Percentiles rank a stretch among this genome's conserved stretches.
These are phyloP conservation scores for Myriangium duriaei DNA, from an alignment of 2,329 filamentous ascomycete genomes.

Conservation along the genomic window DNA sequence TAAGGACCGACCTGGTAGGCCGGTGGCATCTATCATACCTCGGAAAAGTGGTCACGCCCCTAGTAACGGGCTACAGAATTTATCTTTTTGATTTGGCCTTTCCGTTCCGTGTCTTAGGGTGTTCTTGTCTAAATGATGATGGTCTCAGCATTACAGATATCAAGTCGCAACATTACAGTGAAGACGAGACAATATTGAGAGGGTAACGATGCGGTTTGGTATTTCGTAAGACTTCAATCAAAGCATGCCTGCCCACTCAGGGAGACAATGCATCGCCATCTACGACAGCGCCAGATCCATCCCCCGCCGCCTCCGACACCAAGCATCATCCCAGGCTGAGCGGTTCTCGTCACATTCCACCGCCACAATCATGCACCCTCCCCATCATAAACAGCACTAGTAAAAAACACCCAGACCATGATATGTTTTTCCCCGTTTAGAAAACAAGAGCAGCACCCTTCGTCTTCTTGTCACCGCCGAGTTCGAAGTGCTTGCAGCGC, in stretches of 20 bases:
- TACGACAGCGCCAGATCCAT: background rate
- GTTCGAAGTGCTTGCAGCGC: constrained; percentile 99
- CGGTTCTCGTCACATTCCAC: background rate
- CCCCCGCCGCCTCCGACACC: background rate
- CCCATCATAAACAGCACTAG: constrained; percentile 14
- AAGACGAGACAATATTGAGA: no score
- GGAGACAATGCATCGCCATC: background rate
- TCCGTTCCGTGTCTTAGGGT: no score
- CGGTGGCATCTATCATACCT: no score
- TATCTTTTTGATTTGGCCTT: no score
- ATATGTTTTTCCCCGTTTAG: constrained; percentile 50
- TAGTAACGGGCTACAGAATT: no score
- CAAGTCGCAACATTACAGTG: no score
- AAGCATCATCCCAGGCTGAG: background rate
- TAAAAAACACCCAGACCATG: constrained; percentile 26
- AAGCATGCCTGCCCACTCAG: background rate
- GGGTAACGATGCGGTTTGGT: background rate
- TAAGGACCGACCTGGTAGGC: no score
- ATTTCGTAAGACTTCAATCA: background rate
- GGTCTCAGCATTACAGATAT: no score
- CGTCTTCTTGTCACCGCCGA: constrained; percentile 99
- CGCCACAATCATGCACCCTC: background rate
- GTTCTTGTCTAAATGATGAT: no score
- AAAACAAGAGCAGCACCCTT: constrained; percentile 99
- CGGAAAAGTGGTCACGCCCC: no score